Base-by-base conservation (phyloP, 768 basidiomycete species). In the Nevesoporus exiguus region DNA sequence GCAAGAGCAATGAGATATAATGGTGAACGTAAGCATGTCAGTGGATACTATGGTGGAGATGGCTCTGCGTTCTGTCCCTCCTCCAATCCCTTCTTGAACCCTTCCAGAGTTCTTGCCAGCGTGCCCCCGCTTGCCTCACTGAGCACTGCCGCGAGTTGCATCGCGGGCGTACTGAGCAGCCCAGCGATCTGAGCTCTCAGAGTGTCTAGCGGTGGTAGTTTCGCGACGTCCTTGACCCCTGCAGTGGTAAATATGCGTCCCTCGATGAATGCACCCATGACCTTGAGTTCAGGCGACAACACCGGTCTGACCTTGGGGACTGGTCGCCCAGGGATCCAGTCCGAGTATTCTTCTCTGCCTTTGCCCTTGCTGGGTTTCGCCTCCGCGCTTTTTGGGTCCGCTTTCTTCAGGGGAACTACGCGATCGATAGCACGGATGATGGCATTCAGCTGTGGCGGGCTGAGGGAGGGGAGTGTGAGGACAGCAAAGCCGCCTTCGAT, bases 171-270 rank as follows among this genome's bases (percentile, higher is more conserved):
- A 53, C 86, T 86, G 56, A 98, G 68, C 71, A 97, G 57, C 8
- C 93, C 94, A 14, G 95, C 86, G 52, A 98, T 78, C 70, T 96
- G 93, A 17, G 85, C 85, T 49, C 88, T 73, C 56, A 97, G 70
- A 3, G 82, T 85, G 36, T 88, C 87, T 63, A 96, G 70, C 41
- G 86, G 81, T 21, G 93, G 94, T 49, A 96, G 71, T 61, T 83
- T 82, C 30, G 85, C 81, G 5, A 93, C 81, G 14, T 82, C 77
- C 65, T 77, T 73, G 51, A 93, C 73, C 6, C 78, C 78, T 10
- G 77, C 70, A 19, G 81, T 77, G 48, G 83, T 74, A 67, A 94
- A 81, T 52, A 90, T 75, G 56, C 79, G 75, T 33, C 85, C 85
- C 64, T 95, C 93, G 56, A 95, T 77, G 49, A 97, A 67, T 31